Evolutionary conservation across 805 yeast species (phyloP).

Genomic region (Saccharomyces eubayanus): DNA sequence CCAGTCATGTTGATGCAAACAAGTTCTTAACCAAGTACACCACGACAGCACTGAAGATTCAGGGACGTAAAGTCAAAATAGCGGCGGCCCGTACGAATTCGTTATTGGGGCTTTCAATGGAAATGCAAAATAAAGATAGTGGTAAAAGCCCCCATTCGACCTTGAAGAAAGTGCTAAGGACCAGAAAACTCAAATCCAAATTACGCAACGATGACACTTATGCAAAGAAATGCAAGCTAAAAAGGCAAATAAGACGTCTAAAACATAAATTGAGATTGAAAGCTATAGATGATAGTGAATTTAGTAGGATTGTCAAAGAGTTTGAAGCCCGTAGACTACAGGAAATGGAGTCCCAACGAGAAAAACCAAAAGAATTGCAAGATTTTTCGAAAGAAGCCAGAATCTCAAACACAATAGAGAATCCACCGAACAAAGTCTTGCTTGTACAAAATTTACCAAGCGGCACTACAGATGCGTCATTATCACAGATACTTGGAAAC

Average conservation of each 20-base stretch:
- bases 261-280: slow-evolving; percentile 17
- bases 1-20: slow-evolving; percentile 6
- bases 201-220: slow-evolving; percentile 2
- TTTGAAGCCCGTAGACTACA: neutral
- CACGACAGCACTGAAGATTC: slow-evolving; percentile 7
- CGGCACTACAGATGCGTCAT: slow-evolving; percentile 32
- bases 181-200: slow-evolving; percentile 2
- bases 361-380: slow-evolving; percentile 2
- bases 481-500: slow-evolving; percentile 40
- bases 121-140: neutral
- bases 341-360: slow-evolving; percentile 1
- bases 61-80: slow-evolving; percentile 15
- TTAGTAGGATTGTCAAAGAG: slow-evolving; percentile 5
- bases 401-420: slow-evolving; percentile 13
- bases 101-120: slow-evolving; percentile 10
- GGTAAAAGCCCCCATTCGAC: neutral
- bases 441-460: slow-evolving; percentile 58
- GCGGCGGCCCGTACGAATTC: slow-evolving; percentile 21
- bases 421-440: slow-evolving; percentile 63
- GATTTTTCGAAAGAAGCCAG: slow-evolving; percentile 3
- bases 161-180: slow-evolving; percentile 7
- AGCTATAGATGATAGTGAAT: slow-evolving; percentile 12
- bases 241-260: slow-evolving; percentile 21
- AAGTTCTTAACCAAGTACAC: slow-evolving; percentile 10
- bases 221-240: slow-evolving; percentile 3